These are phyloP conservation scores for Chlamydomonas urium DNA, from an alignment of 139 green algal genomes.

Conservation along the genomic window DNA sequence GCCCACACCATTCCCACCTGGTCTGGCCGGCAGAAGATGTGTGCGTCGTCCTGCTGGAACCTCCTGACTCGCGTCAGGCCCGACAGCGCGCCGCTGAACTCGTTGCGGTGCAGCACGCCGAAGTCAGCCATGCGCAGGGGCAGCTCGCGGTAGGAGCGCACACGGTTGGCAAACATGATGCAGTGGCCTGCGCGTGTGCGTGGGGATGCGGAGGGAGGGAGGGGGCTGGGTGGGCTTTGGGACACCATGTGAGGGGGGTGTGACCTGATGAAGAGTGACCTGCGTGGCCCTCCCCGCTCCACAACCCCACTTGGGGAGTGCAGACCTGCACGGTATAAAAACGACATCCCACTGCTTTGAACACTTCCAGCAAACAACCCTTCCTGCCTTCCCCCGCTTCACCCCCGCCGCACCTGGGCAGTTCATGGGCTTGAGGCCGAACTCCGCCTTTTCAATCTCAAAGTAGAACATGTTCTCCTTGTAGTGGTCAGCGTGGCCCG, in stretches of 20 bases:
- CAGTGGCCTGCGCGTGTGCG: conserved; percentile 89
- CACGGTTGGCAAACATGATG: conserved; percentile 87
- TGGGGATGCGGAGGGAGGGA: no score
- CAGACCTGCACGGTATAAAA: no score
- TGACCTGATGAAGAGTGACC: no score
- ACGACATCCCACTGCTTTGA: no score
- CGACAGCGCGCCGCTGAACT: conserved; percentile 83
- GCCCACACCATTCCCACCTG: no score
- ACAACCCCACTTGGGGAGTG: background rate
- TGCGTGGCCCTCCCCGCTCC: no score
- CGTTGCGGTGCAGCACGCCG: conserved; percentile 96
- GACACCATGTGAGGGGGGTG: no score
- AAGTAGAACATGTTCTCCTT: conserved; percentile 98
- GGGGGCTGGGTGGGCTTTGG: no score
- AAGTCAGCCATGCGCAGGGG: conserved; percentile 94
- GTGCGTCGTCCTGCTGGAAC: conserved; percentile 98
- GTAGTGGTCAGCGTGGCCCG: conserved; percentile 95
- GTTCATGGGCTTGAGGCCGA: conserved; percentile 98
- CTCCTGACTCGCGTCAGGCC: conserved; percentile 87
- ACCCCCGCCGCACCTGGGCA: conserved; percentile 72
- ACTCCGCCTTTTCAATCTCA: conserved; percentile 92
- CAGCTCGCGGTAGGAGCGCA: conserved; percentile 92
- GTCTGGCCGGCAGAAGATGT: conserved; percentile 96
- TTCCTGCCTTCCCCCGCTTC: no score
- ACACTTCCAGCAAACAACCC: no score